These are phyloP conservation scores for Oryza meyeriana DNA, from an alignment of 176 grass and related monocot species.

Conservation along the genomic window DNA sequence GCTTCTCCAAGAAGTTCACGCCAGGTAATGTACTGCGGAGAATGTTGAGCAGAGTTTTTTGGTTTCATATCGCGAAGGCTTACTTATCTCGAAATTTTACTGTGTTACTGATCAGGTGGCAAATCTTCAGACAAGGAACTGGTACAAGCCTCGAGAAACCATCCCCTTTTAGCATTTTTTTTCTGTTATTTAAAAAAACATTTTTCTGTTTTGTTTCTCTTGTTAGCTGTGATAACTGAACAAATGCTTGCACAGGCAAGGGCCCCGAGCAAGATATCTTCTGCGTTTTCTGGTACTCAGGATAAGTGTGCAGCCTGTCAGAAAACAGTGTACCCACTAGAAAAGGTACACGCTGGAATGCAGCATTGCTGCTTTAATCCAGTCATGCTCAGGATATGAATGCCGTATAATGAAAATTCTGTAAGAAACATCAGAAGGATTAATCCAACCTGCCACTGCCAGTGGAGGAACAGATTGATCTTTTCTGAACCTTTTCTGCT, in stretches of 20 bases:
- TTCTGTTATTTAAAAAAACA: background rate
- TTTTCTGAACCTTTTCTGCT: background rate
- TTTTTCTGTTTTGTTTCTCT: no score
- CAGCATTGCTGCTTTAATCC: no score
- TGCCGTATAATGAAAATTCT: background rate
- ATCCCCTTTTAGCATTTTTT: background rate
- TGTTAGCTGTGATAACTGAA: background rate
- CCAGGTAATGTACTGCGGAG: conserved; percentile 26
- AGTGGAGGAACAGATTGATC: background rate
- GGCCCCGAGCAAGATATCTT: conserved; percentile 79
- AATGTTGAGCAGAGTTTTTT: no score
- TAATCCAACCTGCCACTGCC: no score
- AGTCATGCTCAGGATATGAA: background rate
- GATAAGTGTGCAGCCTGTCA: conserved; percentile 82
- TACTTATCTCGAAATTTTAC: background rate
- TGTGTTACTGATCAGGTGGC: conserved; percentile 39
- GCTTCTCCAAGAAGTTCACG: conserved; percentile 83
- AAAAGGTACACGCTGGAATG: conserved; percentile 56
- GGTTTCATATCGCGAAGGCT: background rate
- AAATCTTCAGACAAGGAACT: conserved; percentile 64
- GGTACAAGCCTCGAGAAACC: conserved; percentile 35
- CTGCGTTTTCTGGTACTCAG: conserved; percentile 81
- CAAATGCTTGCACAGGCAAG: conserved; percentile 52
- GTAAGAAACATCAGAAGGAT: background rate
- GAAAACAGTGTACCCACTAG: conserved; percentile 94